Percentiles rank a stretch among this genome's conserved stretches.
Evolutionary conservation across 1,284 basidiomycete genomes (phyloP).

Genomic region (Rhizoctonia solani): DNA sequence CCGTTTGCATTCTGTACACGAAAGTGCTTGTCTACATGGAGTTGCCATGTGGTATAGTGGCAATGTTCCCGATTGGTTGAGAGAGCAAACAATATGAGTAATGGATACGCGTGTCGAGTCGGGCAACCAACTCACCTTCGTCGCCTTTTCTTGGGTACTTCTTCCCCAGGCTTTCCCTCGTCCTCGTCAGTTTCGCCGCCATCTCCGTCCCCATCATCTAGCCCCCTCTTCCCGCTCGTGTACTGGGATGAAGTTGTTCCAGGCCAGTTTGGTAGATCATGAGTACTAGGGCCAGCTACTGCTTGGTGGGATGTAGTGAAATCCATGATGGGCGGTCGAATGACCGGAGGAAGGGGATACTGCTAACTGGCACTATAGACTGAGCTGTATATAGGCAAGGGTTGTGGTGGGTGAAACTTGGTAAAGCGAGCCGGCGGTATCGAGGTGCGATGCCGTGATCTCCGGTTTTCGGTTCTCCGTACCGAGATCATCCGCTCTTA

Average conservation of each 20-base stretch:
- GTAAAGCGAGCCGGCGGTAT: constrained; percentile 19
- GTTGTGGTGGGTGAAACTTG: neutral
- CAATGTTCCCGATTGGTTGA: too few species aligned
- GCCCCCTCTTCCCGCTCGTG: constrained; percentile 3
- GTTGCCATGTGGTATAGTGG: too few species aligned
- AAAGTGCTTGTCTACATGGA: constrained; percentile 38
- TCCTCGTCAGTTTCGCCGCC: neutral
- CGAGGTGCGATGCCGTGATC: constrained; percentile 14
- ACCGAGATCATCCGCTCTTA: constrained; percentile 6
- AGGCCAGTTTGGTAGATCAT: too few species aligned
- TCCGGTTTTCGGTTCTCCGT: constrained; percentile 11
- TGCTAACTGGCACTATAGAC: neutral
- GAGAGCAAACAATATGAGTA: too few species aligned
- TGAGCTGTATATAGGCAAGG: neutral
- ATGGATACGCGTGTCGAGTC: too few species aligned
- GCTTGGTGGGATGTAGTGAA: neutral
- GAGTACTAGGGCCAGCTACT: constrained; percentile 4
- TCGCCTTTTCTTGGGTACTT: constrained; percentile 12
- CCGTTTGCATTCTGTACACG: constrained; percentile 57
- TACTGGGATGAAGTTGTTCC: neutral
- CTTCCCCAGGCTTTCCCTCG: constrained; percentile 7
- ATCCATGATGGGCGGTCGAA: neutral
- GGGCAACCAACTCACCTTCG: neutral
- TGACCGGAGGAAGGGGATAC: neutral
- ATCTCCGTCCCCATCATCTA: constrained; percentile 8